A percentile compares a stretch with the other conserved stretches of the same genome.
Conservation (phyloP, 805 yeast species). For the Teunomyces stri region DNA sequence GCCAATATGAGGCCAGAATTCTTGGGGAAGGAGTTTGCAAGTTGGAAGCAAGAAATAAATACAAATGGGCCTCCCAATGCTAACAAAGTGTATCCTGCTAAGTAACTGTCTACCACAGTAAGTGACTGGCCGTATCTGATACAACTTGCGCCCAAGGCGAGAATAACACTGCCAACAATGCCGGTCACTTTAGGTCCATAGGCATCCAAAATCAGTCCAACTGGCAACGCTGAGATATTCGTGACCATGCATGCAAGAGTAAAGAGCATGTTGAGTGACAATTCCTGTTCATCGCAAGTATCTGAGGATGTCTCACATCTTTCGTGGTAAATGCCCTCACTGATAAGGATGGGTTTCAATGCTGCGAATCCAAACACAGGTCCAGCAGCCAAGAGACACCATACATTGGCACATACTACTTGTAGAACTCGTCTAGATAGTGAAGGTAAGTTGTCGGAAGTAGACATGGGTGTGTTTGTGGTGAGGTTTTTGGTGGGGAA, state of each 20-base stretch:
- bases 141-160: constrained; percentile 54
- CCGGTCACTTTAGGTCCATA: constrained; percentile 84
- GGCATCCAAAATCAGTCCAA: constrained; percentile 74
- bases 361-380: constrained; percentile 63
- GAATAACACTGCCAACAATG: constrained; percentile 61
- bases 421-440: constrained; percentile 24
- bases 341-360: constrained; percentile 50
- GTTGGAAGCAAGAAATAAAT: constrained; percentile 84
- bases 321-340: constrained; percentile 46
- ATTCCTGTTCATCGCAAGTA: constrained; percentile 72
- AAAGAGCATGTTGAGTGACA: constrained; percentile 77
- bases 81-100: constrained; percentile 68
- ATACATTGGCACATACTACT: constrained; percentile 48
- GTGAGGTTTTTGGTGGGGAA: not conserved
- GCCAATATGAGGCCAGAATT: constrained; percentile 31
- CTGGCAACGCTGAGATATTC: constrained; percentile 77
- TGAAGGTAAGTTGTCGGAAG: constrained; percentile 5
- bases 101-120: constrained; percentile 55
- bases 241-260: constrained; percentile 85
- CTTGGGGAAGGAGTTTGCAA: constrained; percentile 57
- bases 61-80: constrained; percentile 95
- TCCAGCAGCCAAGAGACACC: constrained; percentile 58
- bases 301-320: constrained; percentile 28
- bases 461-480: not conserved
- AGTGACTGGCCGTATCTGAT: constrained; percentile 41